phyloP scores from a whole-genome alignment of 306 rosid genomes.

The Crotalaria pallida region DNA sequence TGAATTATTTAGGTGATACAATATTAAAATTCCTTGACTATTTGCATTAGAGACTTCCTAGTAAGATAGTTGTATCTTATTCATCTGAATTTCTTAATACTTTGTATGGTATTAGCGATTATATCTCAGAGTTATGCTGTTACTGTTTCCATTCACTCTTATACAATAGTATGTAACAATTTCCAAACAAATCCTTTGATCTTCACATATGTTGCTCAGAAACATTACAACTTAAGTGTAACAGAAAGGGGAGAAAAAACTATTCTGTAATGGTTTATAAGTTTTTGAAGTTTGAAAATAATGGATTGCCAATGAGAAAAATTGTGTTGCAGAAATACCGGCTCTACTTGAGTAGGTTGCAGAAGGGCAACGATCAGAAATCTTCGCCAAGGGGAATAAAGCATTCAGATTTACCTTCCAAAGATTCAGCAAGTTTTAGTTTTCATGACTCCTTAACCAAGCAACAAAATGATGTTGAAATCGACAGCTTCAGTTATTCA shows the following conservation, averaged over 20 bases:
- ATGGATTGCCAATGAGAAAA: constrained; percentile 14
- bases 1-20: constrained; percentile 14
- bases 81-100: background rate
- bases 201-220: background rate
- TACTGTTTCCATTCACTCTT: background rate
- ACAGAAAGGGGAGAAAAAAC: background rate
- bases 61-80: background rate
- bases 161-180: background rate
- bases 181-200: background rate
- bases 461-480: constrained; percentile 45
- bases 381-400: constrained; percentile 48
- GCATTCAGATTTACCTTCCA: constrained; percentile 40
- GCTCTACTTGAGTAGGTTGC: constrained; percentile 78
- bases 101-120: background rate
- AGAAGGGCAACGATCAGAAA: constrained; percentile 49
- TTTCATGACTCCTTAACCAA: constrained; percentile 30
- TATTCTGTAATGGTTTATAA: background rate
- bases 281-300: constrained; percentile 3
- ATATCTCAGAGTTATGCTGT: background rate
- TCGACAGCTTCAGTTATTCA: constrained; percentile 34
- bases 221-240: background rate
- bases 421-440: constrained; percentile 45
- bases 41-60: background rate
- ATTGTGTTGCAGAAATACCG: constrained; percentile 67
- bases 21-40: background rate